Percentiles rank a stretch among this genome's conserved stretches.
Evolutionary conservation across 192 early-diverging fungal genomes (phyloP).

Genomic region (Backusella westeae): DNA sequence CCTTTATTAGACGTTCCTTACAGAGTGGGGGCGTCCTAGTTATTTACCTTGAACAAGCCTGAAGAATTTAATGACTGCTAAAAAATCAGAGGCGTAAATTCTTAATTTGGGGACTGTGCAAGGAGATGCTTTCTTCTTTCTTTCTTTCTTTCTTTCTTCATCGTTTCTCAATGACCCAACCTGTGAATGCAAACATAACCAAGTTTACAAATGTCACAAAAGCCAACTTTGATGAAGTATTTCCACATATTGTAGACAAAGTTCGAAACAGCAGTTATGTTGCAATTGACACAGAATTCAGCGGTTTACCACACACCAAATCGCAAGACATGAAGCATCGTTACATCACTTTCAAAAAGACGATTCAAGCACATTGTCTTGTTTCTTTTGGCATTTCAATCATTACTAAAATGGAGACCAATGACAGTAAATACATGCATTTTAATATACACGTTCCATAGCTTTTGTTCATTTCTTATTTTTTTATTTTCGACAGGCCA

Average conservation of each 20-base stretch:
- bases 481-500: neutral
- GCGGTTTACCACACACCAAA: constrained; percentile 63
- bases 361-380: constrained; percentile 75
- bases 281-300: constrained; percentile 90
- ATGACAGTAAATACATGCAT: neutral
- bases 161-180: neutral
- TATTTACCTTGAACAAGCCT: no score
- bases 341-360: constrained; percentile 69
- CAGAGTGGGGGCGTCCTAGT: no score
- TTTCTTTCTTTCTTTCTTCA: neutral
- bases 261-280: constrained; percentile 67
- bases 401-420: constrained; percentile 43
- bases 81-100: no score
- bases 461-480: neutral
- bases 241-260: constrained; percentile 40
- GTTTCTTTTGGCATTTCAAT: constrained; percentile 81
- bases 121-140: neutral
- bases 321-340: constrained; percentile 76
- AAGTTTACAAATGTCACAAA: constrained; percentile 69
- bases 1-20: no score
- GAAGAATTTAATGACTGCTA: no score
- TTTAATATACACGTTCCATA: neutral
- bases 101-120: no score
- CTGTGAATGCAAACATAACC: neutral
- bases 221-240: constrained; percentile 52